Conservation (phyloP, 129 eudicot species). For the Saposhnikovia divaricata region DNA sequence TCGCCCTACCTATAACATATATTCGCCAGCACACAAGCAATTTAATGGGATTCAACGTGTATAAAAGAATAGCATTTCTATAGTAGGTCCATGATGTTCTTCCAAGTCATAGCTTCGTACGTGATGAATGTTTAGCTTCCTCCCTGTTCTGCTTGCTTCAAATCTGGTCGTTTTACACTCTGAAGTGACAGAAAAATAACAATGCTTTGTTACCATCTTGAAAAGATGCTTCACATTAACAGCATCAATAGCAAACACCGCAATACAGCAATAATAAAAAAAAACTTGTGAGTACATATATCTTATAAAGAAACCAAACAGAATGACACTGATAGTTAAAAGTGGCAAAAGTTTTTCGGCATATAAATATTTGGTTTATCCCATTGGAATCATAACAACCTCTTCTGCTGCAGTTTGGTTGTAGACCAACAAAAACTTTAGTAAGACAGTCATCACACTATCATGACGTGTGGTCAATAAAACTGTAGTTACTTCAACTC, state of each 20-base stretch:
- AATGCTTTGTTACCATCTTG: neutral
- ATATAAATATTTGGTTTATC: neutral
- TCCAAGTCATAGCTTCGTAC: conserved; percentile 10
- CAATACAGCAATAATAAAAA: neutral
- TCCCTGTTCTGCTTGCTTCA: conserved; percentile 8
- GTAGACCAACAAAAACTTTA: neutral
- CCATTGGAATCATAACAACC: neutral
- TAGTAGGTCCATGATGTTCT: neutral
- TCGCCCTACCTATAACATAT: neutral
- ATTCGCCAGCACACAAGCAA: conserved; percentile 14
- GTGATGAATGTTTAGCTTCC: neutral
- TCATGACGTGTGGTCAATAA: neutral
- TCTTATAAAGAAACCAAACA: neutral
- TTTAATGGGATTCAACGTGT: conserved; percentile 29
- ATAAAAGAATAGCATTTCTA: conserved; percentile 16
- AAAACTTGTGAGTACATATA: no score
- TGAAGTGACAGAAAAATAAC: conserved; percentile 6
- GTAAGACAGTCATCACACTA: neutral
- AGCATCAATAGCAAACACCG: neutral
- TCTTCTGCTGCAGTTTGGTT: neutral
- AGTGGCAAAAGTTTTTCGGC: neutral
- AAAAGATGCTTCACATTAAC: neutral
- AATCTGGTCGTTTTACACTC: conserved; percentile 1
- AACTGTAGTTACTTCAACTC: neutral
- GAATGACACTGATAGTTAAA: neutral